Base-by-base conservation (phyloP, 441 rosid genomes). In the Codiaeum variegatum region DNA sequence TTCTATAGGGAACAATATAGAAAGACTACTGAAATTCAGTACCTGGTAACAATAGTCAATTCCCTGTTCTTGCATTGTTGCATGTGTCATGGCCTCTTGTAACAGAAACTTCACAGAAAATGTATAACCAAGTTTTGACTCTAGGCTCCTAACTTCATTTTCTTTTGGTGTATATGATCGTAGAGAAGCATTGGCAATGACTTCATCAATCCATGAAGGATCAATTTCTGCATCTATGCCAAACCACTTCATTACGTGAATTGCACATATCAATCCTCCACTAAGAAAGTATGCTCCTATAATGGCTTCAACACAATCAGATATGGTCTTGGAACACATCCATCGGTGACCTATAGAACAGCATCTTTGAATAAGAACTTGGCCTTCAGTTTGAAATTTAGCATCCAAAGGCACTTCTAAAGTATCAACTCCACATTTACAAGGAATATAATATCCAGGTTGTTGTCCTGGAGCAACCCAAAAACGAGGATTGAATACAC, bases 381-480 rank as follows among this genome's bases (percentile, higher is more conserved):
- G 80, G 76, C 83, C 85, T 52, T 84, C 83, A 21, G 91, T 83
- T 36, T 77, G 85, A 83, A 81, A 87, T 68, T 79, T 87, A 62
- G 80, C 74, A 63, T 90, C 96, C 73, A 88, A 73, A 42, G 98
- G 97, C 61, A 96, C 98, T 79, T 90, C 91, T 51, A 70, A 76
- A 66, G 92, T 76, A 59, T 87, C 89, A 66, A 86, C 76, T 62
- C 89, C 89, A 63, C 97, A 91, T 18, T 78, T 73, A 81, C 99
- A 96, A 70, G 92, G 88, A 78, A 76, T 83, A 0, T 83, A 84
- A 69, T 76, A 84, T 49, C 85, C 49, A 68, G 91, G 76, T 29
- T 18, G 38, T 58, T 95, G 98, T 56, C 98, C 98, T 5, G 99
- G 97, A 82, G 98, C 96, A 18, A 85, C 87, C 98, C 99, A 95